phyloP scores from a whole-genome alignment of 768 basidiomycete species.

The Sarcodon aspratus region DNA sequence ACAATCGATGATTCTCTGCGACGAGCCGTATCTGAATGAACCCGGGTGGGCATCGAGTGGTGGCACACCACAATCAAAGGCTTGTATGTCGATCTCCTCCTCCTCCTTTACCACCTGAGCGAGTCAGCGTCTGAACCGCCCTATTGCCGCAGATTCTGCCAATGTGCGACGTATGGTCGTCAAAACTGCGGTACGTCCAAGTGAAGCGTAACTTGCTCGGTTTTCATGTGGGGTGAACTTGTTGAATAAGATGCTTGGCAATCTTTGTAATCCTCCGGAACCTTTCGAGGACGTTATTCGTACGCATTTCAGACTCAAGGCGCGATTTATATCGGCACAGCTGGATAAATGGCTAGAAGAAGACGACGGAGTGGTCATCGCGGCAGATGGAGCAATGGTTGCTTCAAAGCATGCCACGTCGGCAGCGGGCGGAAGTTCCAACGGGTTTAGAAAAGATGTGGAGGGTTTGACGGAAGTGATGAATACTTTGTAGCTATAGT shows the following conservation, averaged over 20 bases:
- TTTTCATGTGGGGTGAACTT: not conserved
- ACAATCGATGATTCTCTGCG: slow-evolving; percentile 93
- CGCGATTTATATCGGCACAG: slow-evolving; percentile 54
- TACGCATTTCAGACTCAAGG: slow-evolving; percentile 87
- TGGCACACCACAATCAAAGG: slow-evolving; percentile 65
- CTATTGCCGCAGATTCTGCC: slow-evolving; percentile 53
- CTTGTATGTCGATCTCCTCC: slow-evolving; percentile 39
- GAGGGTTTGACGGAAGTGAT: slow-evolving; percentile 58
- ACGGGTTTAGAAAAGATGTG: slow-evolving; percentile 58
- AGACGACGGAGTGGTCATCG: slow-evolving; percentile 61
- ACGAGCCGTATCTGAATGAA: slow-evolving; percentile 90
- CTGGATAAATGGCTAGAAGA: slow-evolving; percentile 66
- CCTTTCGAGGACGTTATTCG: slow-evolving; percentile 81
- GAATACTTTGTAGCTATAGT: slow-evolving; percentile 19
- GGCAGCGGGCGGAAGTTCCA: slow-evolving; percentile 29
- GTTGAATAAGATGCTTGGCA: slow-evolving; percentile 63
- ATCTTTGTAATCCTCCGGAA: slow-evolving; percentile 71
- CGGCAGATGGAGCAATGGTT: slow-evolving; percentile 41
- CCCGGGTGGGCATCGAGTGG: slow-evolving; percentile 73
- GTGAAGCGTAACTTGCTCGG: not conserved
- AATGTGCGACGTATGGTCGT: slow-evolving; percentile 92
- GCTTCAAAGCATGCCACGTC: slow-evolving; percentile 22
- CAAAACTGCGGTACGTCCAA: slow-evolving; percentile 58
- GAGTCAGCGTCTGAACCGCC: not conserved
- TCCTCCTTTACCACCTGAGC: not conserved